Evolutionary conservation across 2,329 filamentous ascomycete species (phyloP).

Genomic region (Ambrosiella cleistominuta): DNA sequence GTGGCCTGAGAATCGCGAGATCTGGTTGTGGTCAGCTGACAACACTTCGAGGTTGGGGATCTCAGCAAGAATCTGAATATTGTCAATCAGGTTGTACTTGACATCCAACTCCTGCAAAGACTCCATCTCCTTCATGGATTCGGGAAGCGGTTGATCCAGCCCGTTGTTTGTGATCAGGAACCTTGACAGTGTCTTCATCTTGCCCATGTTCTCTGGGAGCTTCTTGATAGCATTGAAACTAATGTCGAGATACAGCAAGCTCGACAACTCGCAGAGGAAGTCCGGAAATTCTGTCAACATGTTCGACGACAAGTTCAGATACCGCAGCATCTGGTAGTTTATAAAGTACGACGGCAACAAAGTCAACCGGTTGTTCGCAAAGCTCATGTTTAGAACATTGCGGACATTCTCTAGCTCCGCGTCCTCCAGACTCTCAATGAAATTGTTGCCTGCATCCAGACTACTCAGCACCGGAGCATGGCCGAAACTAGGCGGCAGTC

Average conservation of each 20-base stretch:
- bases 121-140: constrained; percentile 51
- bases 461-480: constrained; percentile 68
- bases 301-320: constrained; percentile 85
- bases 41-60: constrained; percentile 77
- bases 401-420: constrained; percentile 61
- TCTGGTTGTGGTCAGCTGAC: constrained; percentile 78
- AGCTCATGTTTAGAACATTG: constrained; percentile 69
- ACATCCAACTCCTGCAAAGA: constrained; percentile 83
- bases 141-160: constrained; percentile 56
- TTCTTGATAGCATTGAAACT: constrained; percentile 84
- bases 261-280: constrained; percentile 67
- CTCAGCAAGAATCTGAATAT: constrained; percentile 70
- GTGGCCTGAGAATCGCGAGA: constrained; percentile 77
- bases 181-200: constrained; percentile 63
- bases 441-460: constrained; percentile 88
- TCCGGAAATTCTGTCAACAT: constrained; percentile 70
- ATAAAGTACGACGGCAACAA: constrained; percentile 68
- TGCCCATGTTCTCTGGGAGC: constrained; percentile 62
- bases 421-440: constrained; percentile 70
- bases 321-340: constrained; percentile 60
- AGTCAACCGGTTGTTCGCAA: constrained; percentile 82
- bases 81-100: constrained; percentile 78
- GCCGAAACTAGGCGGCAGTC: constrained; percentile 67
- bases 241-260: constrained; percentile 79
- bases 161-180: constrained; percentile 94